phyloP scores from a whole-genome alignment of 2,329 filamentous ascomycete genomes.

The Phyllosticta capitalensis region DNA sequence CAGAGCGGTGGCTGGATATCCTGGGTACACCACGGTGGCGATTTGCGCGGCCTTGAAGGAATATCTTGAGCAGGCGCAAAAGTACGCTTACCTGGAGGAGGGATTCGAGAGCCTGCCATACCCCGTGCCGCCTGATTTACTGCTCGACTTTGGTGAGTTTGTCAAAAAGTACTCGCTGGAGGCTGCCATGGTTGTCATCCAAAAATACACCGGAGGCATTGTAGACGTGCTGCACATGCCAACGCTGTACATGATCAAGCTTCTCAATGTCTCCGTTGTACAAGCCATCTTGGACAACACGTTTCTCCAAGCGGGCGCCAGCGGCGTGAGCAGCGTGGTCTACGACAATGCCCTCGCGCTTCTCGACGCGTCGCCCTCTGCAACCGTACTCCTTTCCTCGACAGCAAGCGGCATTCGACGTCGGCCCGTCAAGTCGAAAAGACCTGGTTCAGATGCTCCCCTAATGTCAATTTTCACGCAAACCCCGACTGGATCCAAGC shows the following conservation, averaged over 20 bases:
- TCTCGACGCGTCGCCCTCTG: constrained; percentile 14
- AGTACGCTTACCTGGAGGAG: constrained; percentile 24
- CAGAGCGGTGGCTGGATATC: constrained; percentile 7
- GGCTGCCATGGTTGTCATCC: constrained; percentile 34
- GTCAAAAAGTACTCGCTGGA: constrained; percentile 39
- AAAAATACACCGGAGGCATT: constrained; percentile 34
- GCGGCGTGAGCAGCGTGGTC: constrained; percentile 18
- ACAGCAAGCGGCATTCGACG: not conserved
- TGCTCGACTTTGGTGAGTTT: constrained; percentile 41
- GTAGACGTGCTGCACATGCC: constrained; percentile 35
- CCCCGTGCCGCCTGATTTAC: constrained; percentile 37
- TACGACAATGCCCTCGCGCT: constrained; percentile 13
- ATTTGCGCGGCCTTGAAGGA: constrained; percentile 13
- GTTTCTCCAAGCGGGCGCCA: constrained; percentile 13
- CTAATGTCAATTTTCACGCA: constrained; percentile 12
- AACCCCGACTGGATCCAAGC: constrained; percentile 16
- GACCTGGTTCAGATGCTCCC: not conserved
- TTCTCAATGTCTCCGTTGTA: constrained; percentile 13
- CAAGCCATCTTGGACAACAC: not conserved
- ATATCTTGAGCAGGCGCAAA: constrained; percentile 20
- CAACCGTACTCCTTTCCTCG: constrained; percentile 9
- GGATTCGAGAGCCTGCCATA: constrained; percentile 36
- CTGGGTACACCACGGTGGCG: not conserved
- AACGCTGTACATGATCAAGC: constrained; percentile 40
- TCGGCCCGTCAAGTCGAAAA: not conserved